A percentile compares a stretch with the other conserved stretches of the same genome.
Conservation (phyloP, 2,329 filamentous ascomycete species). For the Penicillium fuscoglaucum region DNA sequence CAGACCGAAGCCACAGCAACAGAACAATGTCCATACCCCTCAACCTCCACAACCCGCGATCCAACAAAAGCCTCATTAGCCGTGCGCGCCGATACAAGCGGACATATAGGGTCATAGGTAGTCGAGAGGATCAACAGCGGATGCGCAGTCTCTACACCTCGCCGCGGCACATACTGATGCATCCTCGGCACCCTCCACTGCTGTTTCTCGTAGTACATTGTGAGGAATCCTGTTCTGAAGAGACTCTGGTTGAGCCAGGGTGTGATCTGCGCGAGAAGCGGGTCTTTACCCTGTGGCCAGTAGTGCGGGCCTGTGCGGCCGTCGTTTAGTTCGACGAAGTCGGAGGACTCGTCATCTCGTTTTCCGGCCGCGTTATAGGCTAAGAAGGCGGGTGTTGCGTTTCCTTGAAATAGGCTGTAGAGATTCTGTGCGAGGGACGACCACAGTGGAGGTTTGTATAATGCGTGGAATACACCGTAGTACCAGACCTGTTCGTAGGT, state of each 20-base stretch:
- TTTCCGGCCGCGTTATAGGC: background rate
- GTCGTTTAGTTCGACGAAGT: slow-evolving; percentile 10
- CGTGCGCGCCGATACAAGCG: slow-evolving; percentile 21
- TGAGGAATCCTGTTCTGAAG: background rate
- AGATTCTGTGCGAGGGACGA: slow-evolving; percentile 3
- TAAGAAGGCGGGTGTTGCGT: slow-evolving; percentile 10
- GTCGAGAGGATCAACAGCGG: slow-evolving; percentile 27
- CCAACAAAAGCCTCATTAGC: slow-evolving; percentile 26
- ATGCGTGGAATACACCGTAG: slow-evolving; percentile 22
- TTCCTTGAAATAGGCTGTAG: slow-evolving; percentile 8
- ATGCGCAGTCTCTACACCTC: slow-evolving; percentile 20
- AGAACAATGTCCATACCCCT: slow-evolving; percentile 27
- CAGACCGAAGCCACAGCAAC: slow-evolving; percentile 25
- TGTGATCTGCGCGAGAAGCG: slow-evolving; percentile 2
- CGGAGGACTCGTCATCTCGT: background rate
- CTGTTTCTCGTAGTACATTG: slow-evolving; percentile 9
- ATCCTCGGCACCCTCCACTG: slow-evolving; percentile 15
- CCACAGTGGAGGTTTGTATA: slow-evolving; percentile 9
- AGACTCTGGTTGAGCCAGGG: slow-evolving; percentile 10
- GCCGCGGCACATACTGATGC: slow-evolving; percentile 15
- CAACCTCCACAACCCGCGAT: slow-evolving; percentile 25
- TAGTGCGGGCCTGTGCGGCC: slow-evolving; percentile 1
- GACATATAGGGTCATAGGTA: slow-evolving; percentile 26
- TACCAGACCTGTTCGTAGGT: slow-evolving; percentile 16
- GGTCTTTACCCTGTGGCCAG: slow-evolving; percentile 3